phyloP scores from a whole-genome alignment of 305 asterid genomes.

The Vinca major region DNA sequence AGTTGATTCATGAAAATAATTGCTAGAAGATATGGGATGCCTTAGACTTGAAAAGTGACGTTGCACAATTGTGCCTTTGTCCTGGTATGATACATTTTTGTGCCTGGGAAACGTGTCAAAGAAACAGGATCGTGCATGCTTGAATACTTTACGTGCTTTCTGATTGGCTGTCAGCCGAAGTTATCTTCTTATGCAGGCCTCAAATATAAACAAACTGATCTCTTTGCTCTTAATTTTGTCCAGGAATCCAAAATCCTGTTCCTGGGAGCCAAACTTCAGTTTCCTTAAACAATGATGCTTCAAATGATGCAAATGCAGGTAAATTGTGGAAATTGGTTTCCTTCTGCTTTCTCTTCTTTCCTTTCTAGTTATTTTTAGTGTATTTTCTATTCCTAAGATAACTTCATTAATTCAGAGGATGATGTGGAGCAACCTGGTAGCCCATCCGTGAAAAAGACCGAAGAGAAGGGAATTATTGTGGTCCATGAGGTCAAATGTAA shows the following conservation, averaged over 20 bases:
- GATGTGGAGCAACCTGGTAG: conserved; percentile 83
- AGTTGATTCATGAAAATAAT: neutral
- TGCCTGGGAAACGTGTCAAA: neutral
- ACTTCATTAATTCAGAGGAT: conserved; percentile 46
- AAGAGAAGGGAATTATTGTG: conserved; percentile 60
- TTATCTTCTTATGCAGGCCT: conserved; percentile 4
- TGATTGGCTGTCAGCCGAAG: neutral
- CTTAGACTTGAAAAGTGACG: neutral
- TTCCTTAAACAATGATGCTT: conserved; percentile 29
- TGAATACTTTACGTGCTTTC: neutral
- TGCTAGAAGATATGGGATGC: neutral
- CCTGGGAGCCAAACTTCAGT: conserved; percentile 39
- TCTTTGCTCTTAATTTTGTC: conserved; percentile 13
- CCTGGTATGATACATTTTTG: neutral
- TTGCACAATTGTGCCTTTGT: neutral
- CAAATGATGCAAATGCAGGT: conserved; percentile 65
- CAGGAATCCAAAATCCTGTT: conserved; percentile 52
- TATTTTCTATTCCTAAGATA: conserved; percentile 11
- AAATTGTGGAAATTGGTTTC: conserved; percentile 25
- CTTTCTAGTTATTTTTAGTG: neutral
- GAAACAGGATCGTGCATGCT: neutral
- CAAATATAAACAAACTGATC: conserved; percentile 3
- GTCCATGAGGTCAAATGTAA: conserved; percentile 94
- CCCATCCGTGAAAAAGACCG: conserved; percentile 77
- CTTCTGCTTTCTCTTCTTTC: conserved; percentile 7